Conservation (phyloP, 2,329 filamentous ascomycete genomes). For the Aspergillus brunneoviolaceus region DNA sequence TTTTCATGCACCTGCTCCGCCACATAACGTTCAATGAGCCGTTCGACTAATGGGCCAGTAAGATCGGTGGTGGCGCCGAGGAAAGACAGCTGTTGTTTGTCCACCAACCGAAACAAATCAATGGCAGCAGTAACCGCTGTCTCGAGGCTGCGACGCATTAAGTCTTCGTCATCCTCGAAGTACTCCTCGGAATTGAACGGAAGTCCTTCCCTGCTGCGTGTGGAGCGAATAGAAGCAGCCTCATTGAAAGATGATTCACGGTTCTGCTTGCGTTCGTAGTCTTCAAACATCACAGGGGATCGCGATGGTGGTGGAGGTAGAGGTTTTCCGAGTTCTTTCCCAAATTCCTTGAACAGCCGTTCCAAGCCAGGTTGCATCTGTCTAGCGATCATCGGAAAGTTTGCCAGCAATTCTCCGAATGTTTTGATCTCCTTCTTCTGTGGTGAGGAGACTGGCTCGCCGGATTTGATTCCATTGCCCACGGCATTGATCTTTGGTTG, state of each 20-base stretch:
- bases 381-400: conserved; percentile 91
- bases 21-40: conserved; percentile 91
- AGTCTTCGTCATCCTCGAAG: conserved; percentile 85
- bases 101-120: conserved; percentile 91
- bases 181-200: conserved; percentile 65
- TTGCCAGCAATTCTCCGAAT: conserved; percentile 84
- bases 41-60: conserved; percentile 87
- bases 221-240: conserved; percentile 34
- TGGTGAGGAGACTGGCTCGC: conserved; percentile 38
- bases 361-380: conserved; percentile 95
- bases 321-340: conserved; percentile 78
- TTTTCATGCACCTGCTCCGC: conserved; percentile 86
- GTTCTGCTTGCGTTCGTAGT: conserved; percentile 50
- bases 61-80: conserved; percentile 90
- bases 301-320: conserved; percentile 67
- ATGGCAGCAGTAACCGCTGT: conserved; percentile 91
- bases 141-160: conserved; percentile 85
- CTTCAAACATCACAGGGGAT: conserved; percentile 53
- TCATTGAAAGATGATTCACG: conserved; percentile 41
- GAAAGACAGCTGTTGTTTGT: conserved; percentile 90
- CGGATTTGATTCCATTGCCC: conserved; percentile 24
- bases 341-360: conserved; percentile 85
- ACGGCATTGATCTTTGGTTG: conserved; percentile 29
- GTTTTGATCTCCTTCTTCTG: conserved; percentile 85
- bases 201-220: conserved; percentile 37